phyloP scores from a whole-genome alignment of 495 filamentous ascomycete genomes.

The Glonium stellatum region DNA sequence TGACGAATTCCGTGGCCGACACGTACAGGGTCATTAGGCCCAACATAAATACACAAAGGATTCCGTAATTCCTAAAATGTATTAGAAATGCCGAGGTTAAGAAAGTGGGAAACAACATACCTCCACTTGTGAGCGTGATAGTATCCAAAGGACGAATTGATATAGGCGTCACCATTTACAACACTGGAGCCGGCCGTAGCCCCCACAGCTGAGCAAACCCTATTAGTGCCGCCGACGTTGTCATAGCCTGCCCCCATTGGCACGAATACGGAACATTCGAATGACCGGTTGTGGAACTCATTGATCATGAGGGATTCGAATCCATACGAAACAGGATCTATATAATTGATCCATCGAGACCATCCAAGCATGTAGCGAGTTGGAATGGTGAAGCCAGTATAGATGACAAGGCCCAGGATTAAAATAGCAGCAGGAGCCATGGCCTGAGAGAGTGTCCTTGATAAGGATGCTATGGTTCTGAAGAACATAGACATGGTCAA shows the following conservation, averaged over 20 bases:
- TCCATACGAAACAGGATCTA: conserved; percentile 78
- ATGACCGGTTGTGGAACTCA: conserved; percentile 65
- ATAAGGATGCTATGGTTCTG: conserved; percentile 72
- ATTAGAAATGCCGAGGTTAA: background rate
- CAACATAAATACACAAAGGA: conserved; percentile 67
- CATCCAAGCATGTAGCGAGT: conserved; percentile 68
- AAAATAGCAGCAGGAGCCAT: conserved; percentile 77
- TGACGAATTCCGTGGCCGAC: conserved; percentile 63
- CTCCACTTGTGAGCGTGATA: conserved; percentile 57
- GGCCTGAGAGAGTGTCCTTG: conserved; percentile 72
- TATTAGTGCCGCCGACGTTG: conserved; percentile 36
- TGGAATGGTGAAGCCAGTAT: conserved; percentile 86
- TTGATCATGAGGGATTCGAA: conserved; percentile 90
- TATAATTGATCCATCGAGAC: conserved; percentile 82
- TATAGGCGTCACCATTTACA: conserved; percentile 64
- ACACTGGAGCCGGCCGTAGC: conserved; percentile 48
- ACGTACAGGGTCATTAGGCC: conserved; percentile 63
- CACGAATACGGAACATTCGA: conserved; percentile 55
- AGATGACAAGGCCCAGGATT: conserved; percentile 76
- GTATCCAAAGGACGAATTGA: conserved; percentile 56
- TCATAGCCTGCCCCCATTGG: conserved; percentile 50
- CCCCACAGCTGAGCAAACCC: conserved; percentile 58
- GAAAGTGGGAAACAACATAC: background rate
- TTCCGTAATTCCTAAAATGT: conserved; percentile 59
- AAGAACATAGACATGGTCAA: conserved; percentile 50